These are phyloP conservation scores for Aspergillus sp. DNA, from an alignment of 2,329 filamentous ascomycete species.

Conservation along the genomic window DNA sequence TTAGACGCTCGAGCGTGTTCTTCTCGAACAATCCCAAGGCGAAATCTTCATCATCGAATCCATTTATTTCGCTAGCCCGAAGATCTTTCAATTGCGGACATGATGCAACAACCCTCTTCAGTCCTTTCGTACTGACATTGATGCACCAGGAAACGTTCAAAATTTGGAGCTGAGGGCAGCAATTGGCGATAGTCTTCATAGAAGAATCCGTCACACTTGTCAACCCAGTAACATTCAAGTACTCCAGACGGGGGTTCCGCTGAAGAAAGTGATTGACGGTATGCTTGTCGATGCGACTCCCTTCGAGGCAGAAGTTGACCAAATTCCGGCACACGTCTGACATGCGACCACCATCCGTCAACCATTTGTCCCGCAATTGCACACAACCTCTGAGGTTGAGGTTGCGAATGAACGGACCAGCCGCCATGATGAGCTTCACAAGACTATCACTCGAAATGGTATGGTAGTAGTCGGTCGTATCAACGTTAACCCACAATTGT, in stretches of 20 bases:
- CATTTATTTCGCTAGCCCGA: conserved; percentile 70
- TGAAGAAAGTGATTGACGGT: conserved; percentile 72
- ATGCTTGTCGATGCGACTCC: conserved; percentile 74
- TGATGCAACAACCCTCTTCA: conserved; percentile 63
- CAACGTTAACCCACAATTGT: conserved; percentile 81
- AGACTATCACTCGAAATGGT: conserved; percentile 79
- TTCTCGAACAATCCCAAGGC: conserved; percentile 68
- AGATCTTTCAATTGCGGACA: conserved; percentile 72
- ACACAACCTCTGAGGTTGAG: conserved; percentile 87
- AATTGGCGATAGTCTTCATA: conserved; percentile 76
- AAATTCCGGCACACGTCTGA: conserved; percentile 82
- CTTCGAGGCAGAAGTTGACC: conserved; percentile 80
- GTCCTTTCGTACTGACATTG: conserved; percentile 69
- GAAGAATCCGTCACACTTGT: conserved; percentile 68
- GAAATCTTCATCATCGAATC: conserved; percentile 68
- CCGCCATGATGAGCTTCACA: conserved; percentile 73
- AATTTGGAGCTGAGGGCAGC: conserved; percentile 72
- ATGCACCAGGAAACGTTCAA: conserved; percentile 93
- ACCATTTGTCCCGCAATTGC: conserved; percentile 77
- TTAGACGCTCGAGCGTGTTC: conserved; percentile 75
- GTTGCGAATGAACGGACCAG: conserved; percentile 84
- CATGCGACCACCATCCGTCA: conserved; percentile 59
- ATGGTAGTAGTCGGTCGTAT: conserved; percentile 78
- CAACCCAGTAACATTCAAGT: conserved; percentile 80
- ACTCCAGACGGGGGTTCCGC: conserved; percentile 69